Evolutionary conservation across 345 rosid genomes (phyloP), one percentile per base, ranked within the genome.

Genomic region (Eucalyptus camaldulensis): DNA sequence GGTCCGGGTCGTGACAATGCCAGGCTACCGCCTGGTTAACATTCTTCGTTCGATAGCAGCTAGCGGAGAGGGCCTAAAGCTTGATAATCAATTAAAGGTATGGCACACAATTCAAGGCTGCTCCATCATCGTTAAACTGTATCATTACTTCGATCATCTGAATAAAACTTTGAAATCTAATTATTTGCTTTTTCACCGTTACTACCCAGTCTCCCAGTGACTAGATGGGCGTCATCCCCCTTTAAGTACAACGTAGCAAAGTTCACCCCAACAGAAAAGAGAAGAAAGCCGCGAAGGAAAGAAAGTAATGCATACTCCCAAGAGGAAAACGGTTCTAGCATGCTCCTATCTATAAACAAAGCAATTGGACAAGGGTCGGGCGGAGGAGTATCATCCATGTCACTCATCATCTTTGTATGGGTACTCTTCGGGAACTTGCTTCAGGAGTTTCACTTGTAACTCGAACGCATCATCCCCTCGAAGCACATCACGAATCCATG

Each of bases 361-460:
- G 85, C 47, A 40, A 76, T 40, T 76, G 85, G 85, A 37, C 47
- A 6, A 21, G 29, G 85, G 85, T 10, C 27, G 1, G 29, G 9
- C 3, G 5, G 47, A 40, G 8, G 29, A 76, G 85, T 21, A 37
- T 76, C 8, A 76, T 76, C 47, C 47, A 76, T 76, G 6, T 40
- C 89, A 97, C 90, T 97, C 99, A 83, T 97, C 99, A 87, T 97
- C 99, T 93, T 97, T 97, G 95, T 97, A 97, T 29, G 98, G 99
- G 86, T 96, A 96, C 91, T 96, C 98, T 86, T 97, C 98, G 6
- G 98, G 95, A n/a, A 96, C 93, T 92, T 97, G 99, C 93, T 96
- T 96, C 87, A 96, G 87, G 67, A 97, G 96, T 90, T 96, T 97
- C 92, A 97, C 98, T 92, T 96, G 98, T 92, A 97, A 92, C 95